Evolutionary conservation across 179 eudicot genomes (phyloP).

Genomic region (Pouteria campechiana): DNA sequence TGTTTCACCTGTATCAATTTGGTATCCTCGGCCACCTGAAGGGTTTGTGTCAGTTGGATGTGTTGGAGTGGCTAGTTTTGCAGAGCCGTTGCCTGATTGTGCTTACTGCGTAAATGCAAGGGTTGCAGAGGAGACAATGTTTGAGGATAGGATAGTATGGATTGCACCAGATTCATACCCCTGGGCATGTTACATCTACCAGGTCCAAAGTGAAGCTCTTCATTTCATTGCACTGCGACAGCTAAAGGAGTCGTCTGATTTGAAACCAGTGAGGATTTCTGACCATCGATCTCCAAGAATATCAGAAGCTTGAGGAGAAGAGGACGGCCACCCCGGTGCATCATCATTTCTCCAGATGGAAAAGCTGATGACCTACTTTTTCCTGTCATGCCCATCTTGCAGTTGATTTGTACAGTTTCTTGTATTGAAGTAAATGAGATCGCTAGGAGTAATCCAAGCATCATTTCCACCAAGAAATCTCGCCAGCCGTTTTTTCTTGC

Average conservation of each 20-base stretch:
- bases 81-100: conserved; percentile 53
- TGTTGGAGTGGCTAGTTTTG: conserved; percentile 50
- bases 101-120: conserved; percentile 71
- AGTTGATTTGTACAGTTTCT: too few relatives aligned
- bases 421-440: too few relatives aligned
- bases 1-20: conserved; percentile 53
- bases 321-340: too few relatives aligned
- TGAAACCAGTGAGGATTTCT: conserved; percentile 64
- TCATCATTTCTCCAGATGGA: too few relatives aligned
- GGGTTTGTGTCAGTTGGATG: conserved; percentile 83
- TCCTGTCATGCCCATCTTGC: too few relatives aligned
- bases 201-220: conserved; percentile 78
- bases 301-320: conserved; percentile 14
- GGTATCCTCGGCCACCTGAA: conserved; percentile 91
- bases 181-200: conserved; percentile 91
- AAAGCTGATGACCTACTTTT: too few relatives aligned
- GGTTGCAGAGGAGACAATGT: conserved; percentile 51
- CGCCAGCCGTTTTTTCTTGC: too few relatives aligned
- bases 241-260: conserved; percentile 50
- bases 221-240: conserved; percentile 76
- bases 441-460: too few relatives aligned
- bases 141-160: conserved; percentile 82
- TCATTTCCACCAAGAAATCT: too few relatives aligned
- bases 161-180: conserved; percentile 75
- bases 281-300: conserved; percentile 15